Percentiles rank a stretch among this genome's conserved stretches.
phyloP scores from a whole-genome alignment of 192 early-diverging fungal species.

The Chytriomyces sp. region DNA sequence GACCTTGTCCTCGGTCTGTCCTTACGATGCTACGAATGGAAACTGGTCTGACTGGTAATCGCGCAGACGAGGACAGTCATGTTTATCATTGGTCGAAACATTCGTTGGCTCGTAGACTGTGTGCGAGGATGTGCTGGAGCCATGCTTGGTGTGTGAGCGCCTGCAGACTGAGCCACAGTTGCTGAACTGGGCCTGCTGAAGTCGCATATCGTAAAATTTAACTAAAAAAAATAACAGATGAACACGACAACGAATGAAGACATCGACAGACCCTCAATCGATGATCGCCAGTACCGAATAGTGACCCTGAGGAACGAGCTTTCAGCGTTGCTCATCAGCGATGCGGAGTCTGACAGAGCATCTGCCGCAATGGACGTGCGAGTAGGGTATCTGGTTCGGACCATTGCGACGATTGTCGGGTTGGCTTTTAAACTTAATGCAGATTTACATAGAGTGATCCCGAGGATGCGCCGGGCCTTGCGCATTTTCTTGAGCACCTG shows the following conservation, averaged over 20 bases:
- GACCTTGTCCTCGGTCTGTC: too few species aligned
- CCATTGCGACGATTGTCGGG: not conserved
- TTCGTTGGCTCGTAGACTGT: too few species aligned
- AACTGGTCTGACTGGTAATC: too few species aligned
- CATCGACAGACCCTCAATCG: not conserved
- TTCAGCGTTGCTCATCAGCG: conserved; percentile 71
- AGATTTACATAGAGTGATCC: conserved; percentile 60
- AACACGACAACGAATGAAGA: not conserved
- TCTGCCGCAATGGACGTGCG: conserved; percentile 79
- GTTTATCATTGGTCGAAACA: too few species aligned
- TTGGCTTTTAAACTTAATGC: not conserved
- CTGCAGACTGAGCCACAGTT: too few species aligned
- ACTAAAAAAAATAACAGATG: not conserved
- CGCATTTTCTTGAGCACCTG: conserved; percentile 83
- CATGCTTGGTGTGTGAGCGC: too few species aligned
- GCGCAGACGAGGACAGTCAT: too few species aligned
- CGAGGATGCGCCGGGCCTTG: conserved; percentile 75
- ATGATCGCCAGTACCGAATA: conserved; percentile 32
- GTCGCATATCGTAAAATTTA: too few species aligned
- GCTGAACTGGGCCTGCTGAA: too few species aligned
- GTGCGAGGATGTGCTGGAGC: too few species aligned
- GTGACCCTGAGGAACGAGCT: conserved; percentile 61
- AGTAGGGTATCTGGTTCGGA: conserved; percentile 58
- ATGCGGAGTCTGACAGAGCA: conserved; percentile 75
- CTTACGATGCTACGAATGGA: too few species aligned